Evolutionary conservation across 495 filamentous ascomycete species (phyloP).

Genomic region (Collariella sp.): DNA sequence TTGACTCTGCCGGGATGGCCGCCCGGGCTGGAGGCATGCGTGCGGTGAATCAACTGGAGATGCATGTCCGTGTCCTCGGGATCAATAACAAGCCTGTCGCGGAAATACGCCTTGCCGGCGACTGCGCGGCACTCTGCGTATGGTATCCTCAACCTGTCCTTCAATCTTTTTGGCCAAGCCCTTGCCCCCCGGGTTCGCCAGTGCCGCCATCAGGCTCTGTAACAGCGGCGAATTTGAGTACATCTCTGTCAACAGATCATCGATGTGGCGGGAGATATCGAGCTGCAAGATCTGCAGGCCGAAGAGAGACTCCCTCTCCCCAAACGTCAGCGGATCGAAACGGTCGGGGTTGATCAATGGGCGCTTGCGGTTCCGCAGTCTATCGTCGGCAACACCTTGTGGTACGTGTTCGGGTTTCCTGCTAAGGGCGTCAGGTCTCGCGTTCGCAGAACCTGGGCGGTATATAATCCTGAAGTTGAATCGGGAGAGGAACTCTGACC

Average conservation of each 20-base stretch:
- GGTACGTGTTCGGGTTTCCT: neutral
- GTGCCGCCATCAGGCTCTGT: neutral
- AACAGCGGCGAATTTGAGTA: neutral
- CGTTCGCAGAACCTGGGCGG: neutral
- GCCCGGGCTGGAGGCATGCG: neutral
- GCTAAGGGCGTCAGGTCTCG: neutral
- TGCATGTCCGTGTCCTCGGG: neutral
- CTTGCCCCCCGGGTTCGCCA: neutral
- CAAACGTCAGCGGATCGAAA: neutral
- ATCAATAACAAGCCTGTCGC: neutral
- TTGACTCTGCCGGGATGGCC: neutral
- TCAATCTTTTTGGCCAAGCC: neutral
- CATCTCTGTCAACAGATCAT: neutral
- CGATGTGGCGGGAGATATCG: neutral
- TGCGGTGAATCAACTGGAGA: neutral
- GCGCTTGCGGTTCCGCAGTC: neutral
- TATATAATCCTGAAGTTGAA: neutral
- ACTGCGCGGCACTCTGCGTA: neutral
- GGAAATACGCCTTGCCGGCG: neutral
- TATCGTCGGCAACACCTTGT: neutral
- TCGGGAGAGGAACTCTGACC: no score
- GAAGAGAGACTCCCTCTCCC: no score
- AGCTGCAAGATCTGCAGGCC: neutral
- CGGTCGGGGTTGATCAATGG: neutral
- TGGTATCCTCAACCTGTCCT: neutral